These are phyloP conservation scores for Immersiporthe knoxdaviesiana DNA, from an alignment of 2,329 filamentous ascomycete species.

Conservation along the genomic window DNA sequence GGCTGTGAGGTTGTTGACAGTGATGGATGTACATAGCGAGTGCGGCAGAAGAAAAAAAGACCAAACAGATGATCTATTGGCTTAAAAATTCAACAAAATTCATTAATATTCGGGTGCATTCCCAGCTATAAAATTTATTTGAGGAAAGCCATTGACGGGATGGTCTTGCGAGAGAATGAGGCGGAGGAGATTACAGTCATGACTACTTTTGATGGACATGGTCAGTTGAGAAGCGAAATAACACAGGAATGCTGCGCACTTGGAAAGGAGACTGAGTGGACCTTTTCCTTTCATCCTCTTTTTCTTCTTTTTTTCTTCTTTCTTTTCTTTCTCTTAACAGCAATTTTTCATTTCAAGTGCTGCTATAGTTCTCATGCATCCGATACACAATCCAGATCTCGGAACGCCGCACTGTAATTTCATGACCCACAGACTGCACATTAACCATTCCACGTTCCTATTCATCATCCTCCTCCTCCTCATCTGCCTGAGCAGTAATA, in stretches of 20 bases:
- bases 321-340: background rate
- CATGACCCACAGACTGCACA: background rate
- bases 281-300: too few species aligned
- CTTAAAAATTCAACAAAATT: background rate
- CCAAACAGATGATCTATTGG: background rate
- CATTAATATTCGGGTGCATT: too few species aligned
- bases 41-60: background rate
- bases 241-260: background rate
- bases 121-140: too few species aligned
- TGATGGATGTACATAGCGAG: background rate
- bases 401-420: constrained; percentile 37
- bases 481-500: constrained; percentile 61
- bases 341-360: constrained; percentile 5
- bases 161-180: too few species aligned
- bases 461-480: constrained; percentile 54
- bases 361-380: constrained; percentile 14
- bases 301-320: background rate
- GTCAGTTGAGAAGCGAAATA: background rate
- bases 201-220: background rate
- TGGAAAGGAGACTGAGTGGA: background rate
- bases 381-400: constrained; percentile 9
- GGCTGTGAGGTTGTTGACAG: constrained; percentile 37
- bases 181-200: background rate
- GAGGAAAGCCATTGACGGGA: too few species aligned
- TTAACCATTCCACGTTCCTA: constrained; percentile 3